These are phyloP conservation scores for Austroboletus eburneus DNA, from an alignment of 768 basidiomycete species.

Conservation along the genomic window DNA sequence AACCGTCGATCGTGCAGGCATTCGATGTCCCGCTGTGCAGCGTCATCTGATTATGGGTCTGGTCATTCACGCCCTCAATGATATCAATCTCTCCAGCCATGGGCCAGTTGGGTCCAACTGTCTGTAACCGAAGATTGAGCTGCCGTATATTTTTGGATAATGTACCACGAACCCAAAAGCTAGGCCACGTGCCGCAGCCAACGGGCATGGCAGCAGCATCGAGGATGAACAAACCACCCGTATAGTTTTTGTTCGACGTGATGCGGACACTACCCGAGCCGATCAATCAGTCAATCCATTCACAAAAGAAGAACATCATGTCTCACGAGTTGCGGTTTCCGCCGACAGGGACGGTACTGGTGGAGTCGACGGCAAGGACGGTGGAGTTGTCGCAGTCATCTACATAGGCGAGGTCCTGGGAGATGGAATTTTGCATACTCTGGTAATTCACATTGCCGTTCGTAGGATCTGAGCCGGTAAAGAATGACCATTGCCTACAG, in stretches of 20 bases:
- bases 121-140: constrained; percentile 19
- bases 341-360: constrained; percentile 42
- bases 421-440: constrained; percentile 41
- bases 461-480: constrained; percentile 60
- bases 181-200: constrained; percentile 63
- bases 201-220: constrained; percentile 69
- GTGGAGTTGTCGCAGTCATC: constrained; percentile 50
- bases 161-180: constrained; percentile 43
- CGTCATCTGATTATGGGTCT: constrained; percentile 56
- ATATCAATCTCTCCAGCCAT: constrained; percentile 63
- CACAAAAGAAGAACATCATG: background rate
- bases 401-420: constrained; percentile 57
- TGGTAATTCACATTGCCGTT: constrained; percentile 64
- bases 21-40: constrained; percentile 51
- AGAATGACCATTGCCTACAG: constrained; percentile 67
- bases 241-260: constrained; percentile 56
- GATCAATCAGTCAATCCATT: background rate
- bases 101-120: constrained; percentile 52
- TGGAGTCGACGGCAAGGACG: constrained; percentile 61
- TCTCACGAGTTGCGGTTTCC: constrained; percentile 52
- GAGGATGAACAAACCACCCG: constrained; percentile 68
- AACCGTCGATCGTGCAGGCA: constrained; percentile 29
- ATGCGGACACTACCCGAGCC: constrained; percentile 61
- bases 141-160: background rate
- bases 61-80: constrained; percentile 66